Percentiles rank a stretch among this genome's conserved stretches.
phyloP scores from a whole-genome alignment of 371 early-diverging fungal genomes.

The Syncephalastrum contaminatum region DNA sequence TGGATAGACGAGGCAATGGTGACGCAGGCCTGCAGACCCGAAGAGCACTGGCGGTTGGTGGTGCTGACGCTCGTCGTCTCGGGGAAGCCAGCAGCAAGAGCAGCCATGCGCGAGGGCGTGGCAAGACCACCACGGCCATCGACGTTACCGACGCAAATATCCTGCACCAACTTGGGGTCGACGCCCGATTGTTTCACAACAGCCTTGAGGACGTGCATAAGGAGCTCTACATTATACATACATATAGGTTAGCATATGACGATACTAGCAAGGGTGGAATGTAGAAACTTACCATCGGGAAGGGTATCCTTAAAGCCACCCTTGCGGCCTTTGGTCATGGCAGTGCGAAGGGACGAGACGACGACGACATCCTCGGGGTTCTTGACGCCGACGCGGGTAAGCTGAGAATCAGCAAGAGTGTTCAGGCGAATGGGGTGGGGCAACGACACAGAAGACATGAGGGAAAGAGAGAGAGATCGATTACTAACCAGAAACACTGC shows the following conservation, averaged over 20 bases:
- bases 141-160: slow-evolving; percentile 94
- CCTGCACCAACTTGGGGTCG: slow-evolving; percentile 87
- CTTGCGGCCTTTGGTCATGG: slow-evolving; percentile 84
- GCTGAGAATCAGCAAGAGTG: slow-evolving; percentile 13
- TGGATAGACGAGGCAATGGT: slow-evolving; percentile 90
- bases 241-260: neutral
- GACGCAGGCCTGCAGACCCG: slow-evolving; percentile 94
- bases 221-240: slow-evolving; percentile 59
- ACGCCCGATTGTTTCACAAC: slow-evolving; percentile 77
- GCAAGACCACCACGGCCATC: slow-evolving; percentile 92
- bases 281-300: slow-evolving; percentile 40
- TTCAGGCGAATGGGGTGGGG: slow-evolving; percentile 25
- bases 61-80: slow-evolving; percentile 79
- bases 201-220: slow-evolving; percentile 83
- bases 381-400: slow-evolving; percentile 58
- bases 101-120: slow-evolving; percentile 93
- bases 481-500: neutral
- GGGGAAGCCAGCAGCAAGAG: slow-evolving; percentile 93
- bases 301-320: slow-evolving; percentile 92
- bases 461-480: neutral
- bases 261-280: neutral
- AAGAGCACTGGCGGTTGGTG: slow-evolving; percentile 96
- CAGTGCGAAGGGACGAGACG: slow-evolving; percentile 82
- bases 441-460: slow-evolving; percentile 6
- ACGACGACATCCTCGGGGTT: slow-evolving; percentile 81